A percentile compares a stretch with the other conserved stretches of the same genome.
phyloP scores from a whole-genome alignment of 768 basidiomycete genomes.

The Termitomyces sp. region DNA sequence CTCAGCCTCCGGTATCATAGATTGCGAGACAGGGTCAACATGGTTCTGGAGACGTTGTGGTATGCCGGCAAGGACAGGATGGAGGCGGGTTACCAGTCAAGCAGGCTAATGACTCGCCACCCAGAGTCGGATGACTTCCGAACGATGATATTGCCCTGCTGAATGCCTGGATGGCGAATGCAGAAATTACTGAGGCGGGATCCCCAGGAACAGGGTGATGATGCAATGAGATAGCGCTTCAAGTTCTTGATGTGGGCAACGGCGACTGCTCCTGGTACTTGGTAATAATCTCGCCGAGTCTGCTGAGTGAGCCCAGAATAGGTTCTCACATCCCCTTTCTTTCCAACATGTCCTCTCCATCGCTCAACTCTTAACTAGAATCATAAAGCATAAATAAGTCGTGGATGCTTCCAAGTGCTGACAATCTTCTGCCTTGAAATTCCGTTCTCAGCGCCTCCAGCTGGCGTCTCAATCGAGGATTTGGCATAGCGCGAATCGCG shows the following conservation, averaged over 20 bases:
- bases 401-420: neutral
- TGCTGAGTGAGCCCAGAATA: no score
- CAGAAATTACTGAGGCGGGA: neutral
- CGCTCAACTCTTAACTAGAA: neutral
- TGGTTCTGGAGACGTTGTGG: neutral
- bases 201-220: neutral
- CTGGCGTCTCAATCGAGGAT: neutral
- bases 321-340: neutral
- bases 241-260: neutral
- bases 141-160: neutral
- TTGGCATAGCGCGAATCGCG: neutral
- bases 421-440: neutral
- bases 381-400: neutral
- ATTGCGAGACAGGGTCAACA: neutral
- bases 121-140: neutral
- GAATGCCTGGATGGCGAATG: neutral
- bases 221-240: neutral
- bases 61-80: neutral
- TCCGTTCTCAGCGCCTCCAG: slow-evolving; percentile 2
- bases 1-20: neutral
- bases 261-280: neutral
- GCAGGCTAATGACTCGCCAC: neutral
- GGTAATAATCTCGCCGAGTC: no score
- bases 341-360: neutral
- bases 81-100: neutral